phyloP scores from a whole-genome alignment of 768 basidiomycete species.

The Lactarius akahatsu region DNA sequence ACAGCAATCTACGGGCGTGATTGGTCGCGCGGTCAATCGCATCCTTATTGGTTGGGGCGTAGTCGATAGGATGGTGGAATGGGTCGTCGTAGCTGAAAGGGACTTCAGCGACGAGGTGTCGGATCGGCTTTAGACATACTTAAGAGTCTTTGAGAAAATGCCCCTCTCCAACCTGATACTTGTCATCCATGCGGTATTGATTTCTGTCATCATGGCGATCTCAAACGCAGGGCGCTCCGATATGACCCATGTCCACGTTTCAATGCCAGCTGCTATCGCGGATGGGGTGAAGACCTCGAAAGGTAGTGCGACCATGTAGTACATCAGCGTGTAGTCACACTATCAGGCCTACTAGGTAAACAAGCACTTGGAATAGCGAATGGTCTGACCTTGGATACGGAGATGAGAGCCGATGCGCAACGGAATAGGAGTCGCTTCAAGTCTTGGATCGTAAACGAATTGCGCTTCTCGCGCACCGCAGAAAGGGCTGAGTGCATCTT shows the following conservation, averaged over 20 bases:
- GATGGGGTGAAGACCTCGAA: slow-evolving; percentile 87
- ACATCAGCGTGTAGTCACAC: slow-evolving; percentile 84
- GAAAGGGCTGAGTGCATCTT: slow-evolving; percentile 66
- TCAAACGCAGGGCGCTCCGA: slow-evolving; percentile 81
- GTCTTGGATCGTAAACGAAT: slow-evolving; percentile 75
- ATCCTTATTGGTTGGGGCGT: slow-evolving; percentile 87
- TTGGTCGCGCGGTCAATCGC: slow-evolving; percentile 69
- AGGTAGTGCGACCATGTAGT: slow-evolving; percentile 84
- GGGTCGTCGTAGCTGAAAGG: slow-evolving; percentile 79
- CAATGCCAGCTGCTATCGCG: slow-evolving; percentile 82
- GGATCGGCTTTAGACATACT: slow-evolving; percentile 51
- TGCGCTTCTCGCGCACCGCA: slow-evolving; percentile 70
- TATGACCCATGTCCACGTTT: slow-evolving; percentile 96
- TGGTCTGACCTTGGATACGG: slow-evolving; percentile 53
- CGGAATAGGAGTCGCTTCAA: slow-evolving; percentile 84
- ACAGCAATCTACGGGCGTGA: slow-evolving; percentile 71
- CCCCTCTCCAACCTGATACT: slow-evolving; percentile 78
- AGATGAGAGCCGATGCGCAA: slow-evolving; percentile 78
- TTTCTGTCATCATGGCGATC: slow-evolving; percentile 79
- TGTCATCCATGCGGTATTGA: slow-evolving; percentile 83
- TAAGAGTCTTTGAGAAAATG: slow-evolving; percentile 75
- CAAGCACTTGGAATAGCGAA: neutral
- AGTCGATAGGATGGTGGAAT: slow-evolving; percentile 80
- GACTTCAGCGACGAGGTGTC: slow-evolving; percentile 17
- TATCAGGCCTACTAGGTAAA: slow-evolving; percentile 34